These are phyloP conservation scores for Closterium sp. DNA, from an alignment of 139 green algal species.

Conservation along the genomic window DNA sequence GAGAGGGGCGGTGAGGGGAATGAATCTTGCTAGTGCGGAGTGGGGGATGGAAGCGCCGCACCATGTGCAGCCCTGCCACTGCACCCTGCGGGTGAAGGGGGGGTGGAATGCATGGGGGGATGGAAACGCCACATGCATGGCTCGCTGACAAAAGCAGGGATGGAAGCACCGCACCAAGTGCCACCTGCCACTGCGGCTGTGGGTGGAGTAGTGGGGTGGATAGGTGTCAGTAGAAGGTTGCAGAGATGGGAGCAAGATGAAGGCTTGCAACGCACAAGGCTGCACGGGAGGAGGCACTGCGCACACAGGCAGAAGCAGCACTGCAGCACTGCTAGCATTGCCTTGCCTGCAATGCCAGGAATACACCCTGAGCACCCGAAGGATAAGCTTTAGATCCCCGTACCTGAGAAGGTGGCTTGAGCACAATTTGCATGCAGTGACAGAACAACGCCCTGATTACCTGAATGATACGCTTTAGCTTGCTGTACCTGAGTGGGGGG, in stretches of 20 bases:
- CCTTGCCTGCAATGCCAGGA: no score
- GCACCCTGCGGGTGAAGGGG: conserved; percentile 67
- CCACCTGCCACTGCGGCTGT: no score
- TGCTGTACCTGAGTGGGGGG: conserved; percentile 91
- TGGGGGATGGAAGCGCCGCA: conserved; percentile 72
- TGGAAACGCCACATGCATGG: conserved; percentile 91
- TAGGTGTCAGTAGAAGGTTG: no score
- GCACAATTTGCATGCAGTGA: no score
- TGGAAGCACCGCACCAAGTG: conserved; percentile 81
- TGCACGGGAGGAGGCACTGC: no score
- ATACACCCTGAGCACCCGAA: no score
- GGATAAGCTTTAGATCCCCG: neutral
- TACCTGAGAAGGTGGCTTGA: conserved; percentile 90
- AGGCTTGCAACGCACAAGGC: no score
- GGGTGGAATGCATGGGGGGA: conserved; percentile 65
- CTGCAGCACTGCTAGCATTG: no score
- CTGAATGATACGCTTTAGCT: neutral
- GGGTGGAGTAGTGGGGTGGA: no score
- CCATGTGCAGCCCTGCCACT: conserved; percentile 80
- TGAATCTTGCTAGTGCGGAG: neutral
- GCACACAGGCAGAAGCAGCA: no score
- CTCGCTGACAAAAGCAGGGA: neutral
- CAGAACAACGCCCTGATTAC: no score
- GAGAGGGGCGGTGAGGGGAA: neutral
- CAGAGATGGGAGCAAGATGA: no score